phyloP scores from a whole-genome alignment of 179 eudicot species.

The Nepenthes alata region DNA sequence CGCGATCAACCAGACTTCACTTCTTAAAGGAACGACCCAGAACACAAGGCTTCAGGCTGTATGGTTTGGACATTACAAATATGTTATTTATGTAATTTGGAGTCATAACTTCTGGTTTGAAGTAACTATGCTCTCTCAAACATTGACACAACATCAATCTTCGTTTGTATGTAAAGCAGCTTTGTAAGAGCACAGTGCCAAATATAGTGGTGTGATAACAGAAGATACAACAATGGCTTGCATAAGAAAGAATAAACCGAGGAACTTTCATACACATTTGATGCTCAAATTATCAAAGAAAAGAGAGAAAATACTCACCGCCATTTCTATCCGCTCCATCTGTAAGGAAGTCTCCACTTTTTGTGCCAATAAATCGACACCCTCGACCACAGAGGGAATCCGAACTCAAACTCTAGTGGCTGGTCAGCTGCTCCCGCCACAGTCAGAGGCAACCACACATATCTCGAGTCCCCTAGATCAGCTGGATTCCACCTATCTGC shows the following conservation, averaged over 20 bases:
- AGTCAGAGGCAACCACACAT: conserved; percentile 75
- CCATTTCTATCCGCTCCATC: conserved; percentile 20
- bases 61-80: too few species aligned
- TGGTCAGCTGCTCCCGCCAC: conserved; percentile 68
- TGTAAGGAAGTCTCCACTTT: conserved; percentile 73
- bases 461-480: conserved; percentile 82
- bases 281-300: too few species aligned
- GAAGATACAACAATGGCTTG: conserved; percentile 1
- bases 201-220: too few species aligned
- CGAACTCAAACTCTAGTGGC: conserved; percentile 69
- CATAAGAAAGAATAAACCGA: conserved; percentile 1
- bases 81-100: too few species aligned
- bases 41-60: too few species aligned
- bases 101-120: too few species aligned
- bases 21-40: too few species aligned
- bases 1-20: too few species aligned
- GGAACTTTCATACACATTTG: not conserved
- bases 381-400: conserved; percentile 86
- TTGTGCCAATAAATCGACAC: conserved; percentile 90
- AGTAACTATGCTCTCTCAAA: too few species aligned
- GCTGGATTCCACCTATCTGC: conserved; percentile 96
- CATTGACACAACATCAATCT: too few species aligned
- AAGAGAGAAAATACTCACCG: not conserved
- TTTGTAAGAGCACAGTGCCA: too few species aligned
- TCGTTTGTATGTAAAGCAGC: too few species aligned